These are phyloP conservation scores for Neurospora sublineolata DNA, from an alignment of 495 filamentous ascomycete species.

Conservation along the genomic window DNA sequence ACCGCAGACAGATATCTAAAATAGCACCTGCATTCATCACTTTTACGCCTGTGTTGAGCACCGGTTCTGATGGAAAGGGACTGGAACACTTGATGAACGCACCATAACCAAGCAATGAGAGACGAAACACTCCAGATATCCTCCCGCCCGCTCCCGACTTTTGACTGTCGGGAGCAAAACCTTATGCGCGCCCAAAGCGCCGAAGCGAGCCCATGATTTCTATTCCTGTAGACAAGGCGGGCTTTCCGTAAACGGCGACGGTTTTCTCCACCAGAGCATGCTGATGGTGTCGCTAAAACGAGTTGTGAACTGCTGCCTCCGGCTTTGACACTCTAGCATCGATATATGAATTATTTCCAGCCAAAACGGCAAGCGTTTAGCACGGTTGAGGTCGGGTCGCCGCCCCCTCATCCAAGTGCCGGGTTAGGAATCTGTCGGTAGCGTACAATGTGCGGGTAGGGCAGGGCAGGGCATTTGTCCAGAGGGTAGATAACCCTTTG, in stretches of 20 bases:
- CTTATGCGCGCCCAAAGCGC: background rate
- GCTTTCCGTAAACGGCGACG: background rate
- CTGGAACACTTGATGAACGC: background rate
- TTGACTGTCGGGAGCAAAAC: background rate
- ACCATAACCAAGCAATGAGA: background rate
- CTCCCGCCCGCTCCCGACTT: background rate
- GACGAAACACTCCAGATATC: background rate
- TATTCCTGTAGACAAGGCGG: background rate
- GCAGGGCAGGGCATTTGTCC: background rate
- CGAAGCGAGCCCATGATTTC: background rate
- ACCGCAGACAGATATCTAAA: background rate
- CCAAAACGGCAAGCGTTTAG: background rate
- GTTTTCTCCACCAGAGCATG: background rate
- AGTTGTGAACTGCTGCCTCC: background rate
- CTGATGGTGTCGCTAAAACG: background rate
- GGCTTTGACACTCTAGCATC: background rate
- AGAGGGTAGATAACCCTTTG: background rate
- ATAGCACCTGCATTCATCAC: too few species aligned
- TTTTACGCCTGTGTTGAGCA: too few species aligned
- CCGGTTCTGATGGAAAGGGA: too few species aligned
- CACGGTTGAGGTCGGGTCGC: background rate
- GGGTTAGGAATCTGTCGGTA: background rate
- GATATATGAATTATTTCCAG: background rate
- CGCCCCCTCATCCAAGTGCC: background rate
- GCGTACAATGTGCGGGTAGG: background rate